phyloP scores from a whole-genome alignment of 139 green algal species.

The Deuterostichococcus epilithicus region DNA sequence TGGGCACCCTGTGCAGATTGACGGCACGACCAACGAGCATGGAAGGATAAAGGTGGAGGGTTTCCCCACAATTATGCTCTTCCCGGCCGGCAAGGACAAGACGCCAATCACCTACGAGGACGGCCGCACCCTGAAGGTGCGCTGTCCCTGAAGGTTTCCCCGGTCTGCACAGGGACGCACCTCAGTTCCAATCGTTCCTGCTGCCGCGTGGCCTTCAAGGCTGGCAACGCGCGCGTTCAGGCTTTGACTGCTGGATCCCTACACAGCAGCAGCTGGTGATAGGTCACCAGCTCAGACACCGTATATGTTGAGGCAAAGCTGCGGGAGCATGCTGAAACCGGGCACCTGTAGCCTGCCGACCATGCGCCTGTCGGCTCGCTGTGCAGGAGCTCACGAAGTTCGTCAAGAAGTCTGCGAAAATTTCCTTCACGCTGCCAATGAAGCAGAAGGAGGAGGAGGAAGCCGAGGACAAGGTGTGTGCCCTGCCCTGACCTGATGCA shows the following conservation, averaged over 20 bases:
- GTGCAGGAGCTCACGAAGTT: slow-evolving; percentile 62
- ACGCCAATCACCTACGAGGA: slow-evolving; percentile 32
- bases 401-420: slow-evolving; percentile 61
- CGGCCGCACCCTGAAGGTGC: slow-evolving; percentile 48
- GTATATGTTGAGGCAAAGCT: too few species aligned
- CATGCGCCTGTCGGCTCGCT: too few species aligned
- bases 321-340: too few species aligned
- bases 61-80: slow-evolving; percentile 69
- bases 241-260: too few species aligned
- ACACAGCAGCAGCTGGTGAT: too few species aligned
- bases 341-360: too few species aligned
- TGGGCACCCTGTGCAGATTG: slow-evolving; percentile 9
- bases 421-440: slow-evolving; percentile 57
- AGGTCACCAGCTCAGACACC: too few species aligned
- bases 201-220: too few species aligned
- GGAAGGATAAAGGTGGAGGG: slow-evolving; percentile 55
- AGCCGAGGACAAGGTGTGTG: not conserved
- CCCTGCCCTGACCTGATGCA: slow-evolving; percentile 7
- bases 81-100: slow-evolving; percentile 42
- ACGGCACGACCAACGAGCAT: slow-evolving; percentile 77
- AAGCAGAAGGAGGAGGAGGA: slow-evolving; percentile 26
- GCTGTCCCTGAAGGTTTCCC: not conserved
- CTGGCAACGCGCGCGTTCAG: too few species aligned
- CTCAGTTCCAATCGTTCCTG: too few species aligned
- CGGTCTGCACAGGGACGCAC: not conserved